Conservation (phyloP, 2,329 filamentous ascomycete genomes). For the Fusarium zealandicum region DNA sequence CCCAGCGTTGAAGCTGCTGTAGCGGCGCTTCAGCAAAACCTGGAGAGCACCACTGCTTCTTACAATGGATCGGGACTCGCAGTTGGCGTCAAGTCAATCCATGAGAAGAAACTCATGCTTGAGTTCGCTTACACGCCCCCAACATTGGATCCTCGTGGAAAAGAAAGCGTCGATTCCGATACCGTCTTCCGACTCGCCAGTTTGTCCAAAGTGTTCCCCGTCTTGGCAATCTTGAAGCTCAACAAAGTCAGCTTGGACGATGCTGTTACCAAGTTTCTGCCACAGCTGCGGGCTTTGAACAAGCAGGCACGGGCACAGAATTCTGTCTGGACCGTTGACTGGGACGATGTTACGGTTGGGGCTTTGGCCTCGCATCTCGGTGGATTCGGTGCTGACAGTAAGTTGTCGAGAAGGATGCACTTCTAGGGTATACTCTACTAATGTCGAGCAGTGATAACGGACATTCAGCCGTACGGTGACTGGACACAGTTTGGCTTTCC, state of each 20-base stretch:
- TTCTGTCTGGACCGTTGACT: slow-evolving; percentile 14
- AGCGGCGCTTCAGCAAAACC: neutral
- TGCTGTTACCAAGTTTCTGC: slow-evolving; percentile 14
- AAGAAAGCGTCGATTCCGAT: slow-evolving; percentile 7
- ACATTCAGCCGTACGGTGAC: slow-evolving; percentile 17
- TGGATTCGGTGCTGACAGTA: slow-evolving; percentile 9
- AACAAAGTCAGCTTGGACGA: slow-evolving; percentile 6
- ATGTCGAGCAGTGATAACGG: neutral
- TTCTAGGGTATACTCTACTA: no score
- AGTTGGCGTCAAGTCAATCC: slow-evolving; percentile 8
- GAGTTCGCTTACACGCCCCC: slow-evolving; percentile 16
- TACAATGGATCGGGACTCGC: no score
- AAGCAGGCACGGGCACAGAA: slow-evolving; percentile 10
- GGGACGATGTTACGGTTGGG: slow-evolving; percentile 15
- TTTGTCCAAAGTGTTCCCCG: slow-evolving; percentile 11
- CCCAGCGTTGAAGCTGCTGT: neutral
- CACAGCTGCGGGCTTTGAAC: slow-evolving; percentile 9
- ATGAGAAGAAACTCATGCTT: slow-evolving; percentile 11
- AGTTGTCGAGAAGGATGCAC: no score
- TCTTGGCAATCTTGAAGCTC: slow-evolving; percentile 5
- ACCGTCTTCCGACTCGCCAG: slow-evolving; percentile 21
- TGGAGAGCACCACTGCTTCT: no score
- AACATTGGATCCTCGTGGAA: slow-evolving; percentile 10
- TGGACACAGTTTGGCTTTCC: slow-evolving; percentile 15
- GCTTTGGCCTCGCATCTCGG: slow-evolving; percentile 12